These are phyloP conservation scores for Phytophthora kernoviae DNA, from an alignment of 352 stramenopile genomes.

Conservation along the genomic window DNA sequence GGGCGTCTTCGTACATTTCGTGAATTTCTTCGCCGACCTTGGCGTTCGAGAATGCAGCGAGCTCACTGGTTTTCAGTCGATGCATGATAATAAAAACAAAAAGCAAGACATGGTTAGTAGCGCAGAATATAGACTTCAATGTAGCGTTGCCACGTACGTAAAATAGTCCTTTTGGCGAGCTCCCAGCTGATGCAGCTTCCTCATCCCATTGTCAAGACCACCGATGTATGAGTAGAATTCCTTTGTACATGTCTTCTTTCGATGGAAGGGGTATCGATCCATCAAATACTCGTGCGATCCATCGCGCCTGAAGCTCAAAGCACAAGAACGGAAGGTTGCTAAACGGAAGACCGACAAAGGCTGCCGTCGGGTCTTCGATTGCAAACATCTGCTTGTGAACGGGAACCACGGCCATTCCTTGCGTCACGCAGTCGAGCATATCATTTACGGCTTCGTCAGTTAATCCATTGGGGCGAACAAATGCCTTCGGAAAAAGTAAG, in stretches of 20 bases:
- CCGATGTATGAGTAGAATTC: slow-evolving; percentile 54
- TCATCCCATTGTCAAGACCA: slow-evolving; percentile 45
- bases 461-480: slow-evolving; percentile 26
- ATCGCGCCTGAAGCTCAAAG: slow-evolving; percentile 82
- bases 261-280: slow-evolving; percentile 45
- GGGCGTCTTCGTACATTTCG: slow-evolving; percentile 72
- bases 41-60: slow-evolving; percentile 39
- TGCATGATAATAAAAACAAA: slow-evolving; percentile 9
- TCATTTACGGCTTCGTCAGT: slow-evolving; percentile 26
- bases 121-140: no score
- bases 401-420: slow-evolving; percentile 50
- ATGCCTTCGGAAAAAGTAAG: slow-evolving; percentile 53
- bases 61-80: slow-evolving; percentile 29
- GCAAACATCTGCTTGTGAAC: slow-evolving; percentile 83
- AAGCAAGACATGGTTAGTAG: neutral
- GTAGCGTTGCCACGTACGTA: slow-evolving; percentile 27
- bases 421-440: slow-evolving; percentile 38
- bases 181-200: slow-evolving; percentile 78
- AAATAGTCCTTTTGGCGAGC: slow-evolving; percentile 55
- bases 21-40: slow-evolving; percentile 53
- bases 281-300: slow-evolving; percentile 64
- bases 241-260: slow-evolving; percentile 74
- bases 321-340: slow-evolving; percentile 82
- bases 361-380: slow-evolving; percentile 74
- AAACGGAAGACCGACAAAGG: slow-evolving; percentile 75